Conservation (phyloP, 768 basidiomycete genomes). For the Phylloporus sp. region DNA sequence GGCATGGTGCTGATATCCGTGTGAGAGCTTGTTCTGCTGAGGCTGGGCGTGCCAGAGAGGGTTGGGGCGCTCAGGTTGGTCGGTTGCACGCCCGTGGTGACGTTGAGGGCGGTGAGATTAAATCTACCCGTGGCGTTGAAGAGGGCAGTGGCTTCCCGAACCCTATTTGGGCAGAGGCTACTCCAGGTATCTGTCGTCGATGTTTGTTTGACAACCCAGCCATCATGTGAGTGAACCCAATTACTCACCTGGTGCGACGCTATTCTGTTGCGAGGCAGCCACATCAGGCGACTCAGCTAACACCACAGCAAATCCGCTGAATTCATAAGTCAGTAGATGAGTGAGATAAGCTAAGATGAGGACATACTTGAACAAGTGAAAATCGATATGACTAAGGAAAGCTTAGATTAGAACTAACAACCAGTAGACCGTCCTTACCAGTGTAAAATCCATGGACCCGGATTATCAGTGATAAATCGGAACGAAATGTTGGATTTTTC, state of each 20-base stretch:
- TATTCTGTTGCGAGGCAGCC: conserved; percentile 17
- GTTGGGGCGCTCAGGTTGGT: background rate
- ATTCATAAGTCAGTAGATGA: conserved; percentile 3
- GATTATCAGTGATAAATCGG: conserved; percentile 62
- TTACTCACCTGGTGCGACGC: conserved; percentile 18
- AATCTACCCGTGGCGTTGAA: conserved; percentile 20
- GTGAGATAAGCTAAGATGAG: background rate
- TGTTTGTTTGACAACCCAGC: background rate
- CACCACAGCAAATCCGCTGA: conserved; percentile 30
- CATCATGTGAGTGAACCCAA: background rate
- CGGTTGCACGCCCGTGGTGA: background rate
- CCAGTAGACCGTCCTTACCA: conserved; percentile 21
- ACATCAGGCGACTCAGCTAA: conserved; percentile 25
- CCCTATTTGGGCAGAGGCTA: conserved; percentile 15
- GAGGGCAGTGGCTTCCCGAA: conserved; percentile 14
- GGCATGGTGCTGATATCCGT: conserved; percentile 19
- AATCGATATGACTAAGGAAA: conserved; percentile 29
- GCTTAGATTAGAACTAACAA: background rate
- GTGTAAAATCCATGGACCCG: conserved; percentile 57
- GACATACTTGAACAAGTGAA: conserved; percentile 25
- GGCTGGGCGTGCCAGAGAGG: background rate
- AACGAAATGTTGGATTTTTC: conserved; percentile 46
- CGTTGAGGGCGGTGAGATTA: conserved; percentile 11
- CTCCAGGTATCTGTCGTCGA: conserved; percentile 16
- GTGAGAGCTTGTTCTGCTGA: conserved; percentile 4